A percentile compares a stretch with the other conserved stretches of the same genome.
Conservation (phyloP, 305 asterid genomes). For the Fraxinus paxiana region DNA sequence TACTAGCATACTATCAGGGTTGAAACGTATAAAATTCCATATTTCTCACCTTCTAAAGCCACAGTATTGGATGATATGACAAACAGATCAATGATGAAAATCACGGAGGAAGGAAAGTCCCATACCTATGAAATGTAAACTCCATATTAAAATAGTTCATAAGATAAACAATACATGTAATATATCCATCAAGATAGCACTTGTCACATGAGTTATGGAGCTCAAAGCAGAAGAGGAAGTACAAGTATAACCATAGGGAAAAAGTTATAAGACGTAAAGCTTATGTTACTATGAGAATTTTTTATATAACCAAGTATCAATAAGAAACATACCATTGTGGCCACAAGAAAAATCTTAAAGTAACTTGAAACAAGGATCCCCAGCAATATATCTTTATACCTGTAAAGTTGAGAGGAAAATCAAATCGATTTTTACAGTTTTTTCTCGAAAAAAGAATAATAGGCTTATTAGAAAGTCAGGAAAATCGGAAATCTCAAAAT, state of each 20-base stretch:
- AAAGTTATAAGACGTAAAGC: background rate
- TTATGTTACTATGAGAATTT: background rate
- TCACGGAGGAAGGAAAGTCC: conserved; percentile 72
- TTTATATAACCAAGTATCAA: background rate
- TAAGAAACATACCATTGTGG: conserved; percentile 64
- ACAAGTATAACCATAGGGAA: background rate
- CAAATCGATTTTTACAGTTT: conserved; percentile 9
- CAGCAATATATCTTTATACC: conserved; percentile 56
- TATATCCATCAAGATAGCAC: background rate
- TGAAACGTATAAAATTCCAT: background rate
- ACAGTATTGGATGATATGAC: conserved; percentile 70
- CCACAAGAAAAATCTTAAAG: conserved; percentile 73
- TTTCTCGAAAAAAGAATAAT: background rate
- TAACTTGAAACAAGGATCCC: conserved; percentile 66
- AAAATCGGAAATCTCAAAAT: background rate
- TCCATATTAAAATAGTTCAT: conserved; percentile 13
- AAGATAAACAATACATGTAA: background rate
- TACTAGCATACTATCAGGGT: background rate
- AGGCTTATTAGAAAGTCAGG: background rate
- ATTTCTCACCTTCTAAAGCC: conserved; percentile 63
- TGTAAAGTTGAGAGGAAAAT: conserved; percentile 32
- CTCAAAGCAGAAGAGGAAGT: background rate
- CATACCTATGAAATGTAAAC: conserved; percentile 53
- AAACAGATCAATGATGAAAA: conserved; percentile 64
- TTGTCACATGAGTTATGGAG: background rate